Base-by-base conservation (phyloP, 2,329 filamentous ascomycete species). In the Neonectria hederae region DNA sequence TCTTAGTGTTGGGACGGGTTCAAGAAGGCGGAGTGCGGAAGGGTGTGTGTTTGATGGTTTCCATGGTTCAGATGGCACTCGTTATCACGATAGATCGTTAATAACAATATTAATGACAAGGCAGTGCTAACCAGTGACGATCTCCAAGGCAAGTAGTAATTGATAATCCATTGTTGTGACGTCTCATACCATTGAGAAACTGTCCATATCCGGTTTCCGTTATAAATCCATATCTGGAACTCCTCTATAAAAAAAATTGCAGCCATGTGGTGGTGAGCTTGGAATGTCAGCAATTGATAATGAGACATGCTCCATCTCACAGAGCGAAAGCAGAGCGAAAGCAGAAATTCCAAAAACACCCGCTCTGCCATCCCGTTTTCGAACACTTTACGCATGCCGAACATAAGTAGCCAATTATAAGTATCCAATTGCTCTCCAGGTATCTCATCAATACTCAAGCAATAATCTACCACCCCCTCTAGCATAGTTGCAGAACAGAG, bases 181-280 rank as follows among this genome's bases (percentile, higher is more conserved):
- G 60, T 54, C 40, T 55, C 35, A 48, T 48, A 32, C 43, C 28
- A 56, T 22, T 38, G 38, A 35, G 22, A 14, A 17, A 9, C 48
- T 43, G 22, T 35, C 13, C 46, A 21, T 21, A 40, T 28, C 48
- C 38, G 22, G 14, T 32, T 38, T 26, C 43, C 26, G 24, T 26
- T 58, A 51, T 55, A 32, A 43, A 32, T 32, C 43, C 43, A 30
- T 46, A 45, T 38, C 61, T 55, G 19, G 13, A 54, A 63, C 61
- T 63, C 61, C 55, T 63, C 55, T 63, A n/a, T n/a, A n/a, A n/a
- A n/a, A n/a, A 63, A 54, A 59, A 54, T 54, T 55, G 55, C 55
- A 45, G 45, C 51, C 55, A 46, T 48, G 8, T 17, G 40, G 26
- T 19, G 19, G 30, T 54, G 38, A 21, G 28, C 59, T 53, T 38